Conservation (phyloP, 106 monocot genomes). For the Chionographis japonica region DNA sequence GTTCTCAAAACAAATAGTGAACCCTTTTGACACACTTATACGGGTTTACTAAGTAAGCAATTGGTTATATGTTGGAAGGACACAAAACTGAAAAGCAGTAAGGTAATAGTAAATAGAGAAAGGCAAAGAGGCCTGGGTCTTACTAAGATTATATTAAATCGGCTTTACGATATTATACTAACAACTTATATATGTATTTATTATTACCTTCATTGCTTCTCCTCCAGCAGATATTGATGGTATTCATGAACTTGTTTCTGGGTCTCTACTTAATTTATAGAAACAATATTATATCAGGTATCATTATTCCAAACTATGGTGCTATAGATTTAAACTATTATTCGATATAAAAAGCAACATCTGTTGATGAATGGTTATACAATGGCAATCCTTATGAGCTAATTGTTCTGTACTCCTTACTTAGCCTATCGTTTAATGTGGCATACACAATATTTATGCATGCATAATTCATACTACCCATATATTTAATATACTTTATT, state of each 20-base stretch:
- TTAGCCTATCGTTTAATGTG: constrained; percentile 6
- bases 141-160: no score
- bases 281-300: neutral
- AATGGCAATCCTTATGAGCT: constrained; percentile 9
- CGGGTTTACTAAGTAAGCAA: no score
- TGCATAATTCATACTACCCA: no score
- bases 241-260: constrained; percentile 19
- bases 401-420: constrained; percentile 15
- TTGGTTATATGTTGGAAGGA: no score
- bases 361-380: constrained; percentile 14
- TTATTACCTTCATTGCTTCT: constrained; percentile 22
- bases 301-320: constrained; percentile 5
- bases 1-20: no score
- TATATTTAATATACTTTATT: no score
- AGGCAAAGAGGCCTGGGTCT: no score
- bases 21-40: no score
- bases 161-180: no score
- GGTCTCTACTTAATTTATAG: constrained; percentile 16
- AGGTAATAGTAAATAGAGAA: no score
- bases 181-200: constrained; percentile 17
- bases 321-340: constrained; percentile 7
- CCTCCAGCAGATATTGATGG: constrained; percentile 26
- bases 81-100: no score
- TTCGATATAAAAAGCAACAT: constrained; percentile 3
- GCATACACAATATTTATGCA: neutral